These are phyloP conservation scores for Chondrus crispus DNA, from an alignment of 23 red algal genomes.

Conservation along the genomic window DNA sequence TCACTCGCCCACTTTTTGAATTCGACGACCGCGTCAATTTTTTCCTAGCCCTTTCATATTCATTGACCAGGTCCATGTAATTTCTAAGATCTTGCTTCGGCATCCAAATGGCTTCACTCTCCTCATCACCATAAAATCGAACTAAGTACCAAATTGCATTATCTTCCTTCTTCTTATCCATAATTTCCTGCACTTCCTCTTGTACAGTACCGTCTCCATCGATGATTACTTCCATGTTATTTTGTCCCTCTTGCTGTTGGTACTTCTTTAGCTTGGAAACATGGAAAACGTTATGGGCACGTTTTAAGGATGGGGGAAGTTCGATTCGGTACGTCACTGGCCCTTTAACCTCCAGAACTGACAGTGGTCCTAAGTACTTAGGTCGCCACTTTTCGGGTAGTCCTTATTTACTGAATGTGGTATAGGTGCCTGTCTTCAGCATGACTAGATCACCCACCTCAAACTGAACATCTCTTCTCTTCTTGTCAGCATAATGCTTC, in stretches of 20 bases:
- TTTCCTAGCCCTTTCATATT: neutral
- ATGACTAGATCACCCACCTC: neutral
- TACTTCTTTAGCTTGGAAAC: neutral
- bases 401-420: neutral
- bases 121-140: neutral
- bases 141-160: neutral
- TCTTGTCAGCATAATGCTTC: constrained; percentile 8
- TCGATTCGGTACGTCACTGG: neutral
- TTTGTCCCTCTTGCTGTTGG: neutral
- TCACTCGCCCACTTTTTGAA: neutral
- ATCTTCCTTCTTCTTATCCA: neutral
- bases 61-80: neutral
- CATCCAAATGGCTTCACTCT: neutral
- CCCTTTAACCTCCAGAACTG: neutral
- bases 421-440: neutral
- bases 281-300: neutral
- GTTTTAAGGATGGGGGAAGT: neutral
- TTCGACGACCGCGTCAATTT: neutral
- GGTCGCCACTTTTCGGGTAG: constrained; percentile 1
- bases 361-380: neutral
- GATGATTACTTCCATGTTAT: neutral
- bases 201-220: neutral
- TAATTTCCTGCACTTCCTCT: neutral
- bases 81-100: neutral
- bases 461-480: neutral